Evolutionary conservation across 371 early-diverging fungal genomes (phyloP).

Genomic region (Mortierella polycephala): DNA sequence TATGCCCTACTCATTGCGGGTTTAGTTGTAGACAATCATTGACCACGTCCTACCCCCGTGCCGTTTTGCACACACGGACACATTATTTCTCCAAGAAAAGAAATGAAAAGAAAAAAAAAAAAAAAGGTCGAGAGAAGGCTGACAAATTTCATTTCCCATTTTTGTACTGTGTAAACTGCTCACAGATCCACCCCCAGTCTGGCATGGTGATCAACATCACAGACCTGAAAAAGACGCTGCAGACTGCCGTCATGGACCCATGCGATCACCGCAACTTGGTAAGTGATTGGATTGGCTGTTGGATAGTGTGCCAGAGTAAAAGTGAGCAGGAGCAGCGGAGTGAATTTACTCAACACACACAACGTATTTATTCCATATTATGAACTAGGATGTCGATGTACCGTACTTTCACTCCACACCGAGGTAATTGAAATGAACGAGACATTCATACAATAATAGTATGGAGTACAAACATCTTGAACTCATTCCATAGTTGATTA

Average conservation of each 20-base stretch:
- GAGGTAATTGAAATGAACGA: slow-evolving; percentile 54
- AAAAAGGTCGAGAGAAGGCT: slow-evolving; percentile 1
- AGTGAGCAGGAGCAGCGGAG: background rate
- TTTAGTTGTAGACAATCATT: too few relatives aligned
- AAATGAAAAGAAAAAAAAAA: background rate
- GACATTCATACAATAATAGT: background rate
- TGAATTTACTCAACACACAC: background rate
- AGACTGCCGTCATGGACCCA: slow-evolving; percentile 75
- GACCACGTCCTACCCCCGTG: too few relatives aligned
- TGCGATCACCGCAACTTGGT: slow-evolving; percentile 90
- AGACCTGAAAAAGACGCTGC: slow-evolving; percentile 83
- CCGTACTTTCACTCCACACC: slow-evolving; percentile 73
- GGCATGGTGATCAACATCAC: slow-evolving; percentile 92
- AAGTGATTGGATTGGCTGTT: slow-evolving; percentile 5
- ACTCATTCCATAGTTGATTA: too few relatives aligned
- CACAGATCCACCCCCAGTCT: slow-evolving; percentile 71
- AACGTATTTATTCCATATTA: background rate
- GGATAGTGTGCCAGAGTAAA: background rate
- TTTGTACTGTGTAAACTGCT: background rate
- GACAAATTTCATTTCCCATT: slow-evolving; percentile 21
- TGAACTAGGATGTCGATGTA: slow-evolving; percentile 78
- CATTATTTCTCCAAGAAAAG: background rate
- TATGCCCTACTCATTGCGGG: too few relatives aligned
- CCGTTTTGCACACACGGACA: too few relatives aligned
- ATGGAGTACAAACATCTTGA: background rate